Base-by-base conservation (phyloP, 2,329 filamentous ascomycete genomes). In the Byssochlamys sp. region DNA sequence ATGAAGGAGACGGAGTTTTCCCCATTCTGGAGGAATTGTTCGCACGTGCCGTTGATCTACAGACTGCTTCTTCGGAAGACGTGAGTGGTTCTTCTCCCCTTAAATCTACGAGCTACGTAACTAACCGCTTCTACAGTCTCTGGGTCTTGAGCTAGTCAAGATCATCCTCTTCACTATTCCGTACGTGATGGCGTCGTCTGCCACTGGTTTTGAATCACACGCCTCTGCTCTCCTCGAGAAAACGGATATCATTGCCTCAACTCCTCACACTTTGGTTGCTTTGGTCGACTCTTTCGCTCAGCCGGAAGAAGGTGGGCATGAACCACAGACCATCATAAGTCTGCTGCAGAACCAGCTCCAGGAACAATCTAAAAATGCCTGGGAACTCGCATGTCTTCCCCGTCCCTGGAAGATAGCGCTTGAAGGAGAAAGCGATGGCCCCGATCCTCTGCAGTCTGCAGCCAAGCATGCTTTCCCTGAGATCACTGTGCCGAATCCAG, bases 81-180 rank as follows among this genome's bases (percentile, higher is more conserved):
- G 90, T 94, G 74, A 78, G 88, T 80, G 51, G 35, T 19, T 19
- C 27, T 35, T 50, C 52, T 26, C 27, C 27, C 39, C 35, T n/a
- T 24, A 24, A 25, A 54, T 28, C 31, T 52, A 39, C 29, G 27
- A 10, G 12, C 28, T 62, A 10, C n/a, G 26, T 51, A 14, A 52
- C 50, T 50, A 55, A 53, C 27, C 48, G 7, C 55, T 59, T 59
- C 60, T 61, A 65, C 62, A 84, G 80, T 75, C 83, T 50, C 75
- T 87, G 54, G 84, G 84, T 24, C 75, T 95, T 49, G 94, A 97
- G 76, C 83, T 99, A 33, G 91, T 96, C 71, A 97, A 96, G 75
- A 91, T 96, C 65, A 96, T 99, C 63, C 84, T 97, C 51, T 84
- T 96, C 53, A 96, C 92, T 0, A 88, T 99, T 58, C 92, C 94